Evolutionary conservation across 139 green algal genomes (phyloP), one percentile per base, ranked within the genome.

Genomic region (Auxenochlorella pyrenoidosa): DNA sequence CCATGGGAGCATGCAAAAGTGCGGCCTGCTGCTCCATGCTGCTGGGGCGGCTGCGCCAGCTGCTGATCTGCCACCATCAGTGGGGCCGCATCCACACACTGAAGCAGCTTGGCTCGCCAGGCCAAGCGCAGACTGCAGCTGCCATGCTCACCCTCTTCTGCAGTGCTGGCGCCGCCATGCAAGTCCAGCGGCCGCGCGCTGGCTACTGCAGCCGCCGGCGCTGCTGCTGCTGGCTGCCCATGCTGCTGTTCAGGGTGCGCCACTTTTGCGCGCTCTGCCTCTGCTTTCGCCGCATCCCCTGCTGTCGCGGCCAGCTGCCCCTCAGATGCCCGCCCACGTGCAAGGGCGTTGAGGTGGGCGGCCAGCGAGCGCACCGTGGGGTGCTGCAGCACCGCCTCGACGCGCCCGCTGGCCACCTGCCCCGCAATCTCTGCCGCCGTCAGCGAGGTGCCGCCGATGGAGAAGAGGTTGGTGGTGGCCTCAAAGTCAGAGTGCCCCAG

Each of bases 1-100:
- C 87, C 86, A 47, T 95, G 92, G 0, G 91, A 94, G 88, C 91
- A 93, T 1, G 85, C 92, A 88, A 93, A 90, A 5, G 79, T 88
- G 24, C 70, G 75, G 73, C 75, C 70, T 47, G 44, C 75, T 30
- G 43, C 43, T 40, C 26, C 30, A 38, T 54, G 78, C 34, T 34
- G 51, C 16, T 83, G 78, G 40, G 28, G 41, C 12, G 54, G 54
- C 54, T 24, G 54, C 22, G 54, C 54, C 34, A 47, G 34, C 34
- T 76, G 34, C n/a, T 15, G 5, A 36, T 34, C 73, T 15, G 58
- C 18, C 38, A 0, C 80, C 30, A 76, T 18, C 21, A 88, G 28
- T 0, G 88, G 88, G 8, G 83, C n/a, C 8, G 88, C 84, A 60
- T 91, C 88, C 34, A 91, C 84, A 34, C 88, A 91, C 41, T 89